phyloP scores from a whole-genome alignment of 345 rosid species.

The Lumnitzera littorea region DNA sequence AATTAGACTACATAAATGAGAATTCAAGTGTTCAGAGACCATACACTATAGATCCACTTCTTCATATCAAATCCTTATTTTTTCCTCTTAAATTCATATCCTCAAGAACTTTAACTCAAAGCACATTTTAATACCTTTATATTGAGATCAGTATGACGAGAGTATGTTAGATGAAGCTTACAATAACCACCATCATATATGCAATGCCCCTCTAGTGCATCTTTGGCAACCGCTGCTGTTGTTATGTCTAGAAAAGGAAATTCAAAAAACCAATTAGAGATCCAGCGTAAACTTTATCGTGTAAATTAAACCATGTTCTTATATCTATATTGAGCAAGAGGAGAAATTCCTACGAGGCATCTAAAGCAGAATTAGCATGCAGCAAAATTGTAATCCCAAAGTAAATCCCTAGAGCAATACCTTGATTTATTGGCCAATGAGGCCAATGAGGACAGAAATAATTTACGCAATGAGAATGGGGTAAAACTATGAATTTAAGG shows the following conservation, averaged over 20 bases:
- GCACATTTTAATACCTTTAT: slow-evolving; percentile 85
- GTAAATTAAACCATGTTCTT: no score
- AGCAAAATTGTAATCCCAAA: no score
- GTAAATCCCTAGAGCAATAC: no score
- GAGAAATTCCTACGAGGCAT: no score
- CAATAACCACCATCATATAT: slow-evolving; percentile 99
- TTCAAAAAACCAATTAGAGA: background rate
- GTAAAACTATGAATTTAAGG: no score
- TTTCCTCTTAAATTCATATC: slow-evolving; percentile 31
- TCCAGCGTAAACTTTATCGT: no score
- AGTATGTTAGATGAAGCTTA: slow-evolving; percentile 99
- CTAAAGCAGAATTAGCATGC: no score
- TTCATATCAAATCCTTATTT: slow-evolving; percentile 26
- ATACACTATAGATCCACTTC: slow-evolving; percentile 37
- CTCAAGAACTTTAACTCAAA: slow-evolving; percentile 22
- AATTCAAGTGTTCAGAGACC: slow-evolving; percentile 38
- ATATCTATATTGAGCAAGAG: no score
- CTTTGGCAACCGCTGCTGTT: slow-evolving; percentile 81
- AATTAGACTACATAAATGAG: slow-evolving; percentile 4
- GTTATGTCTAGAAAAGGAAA: slow-evolving; percentile 49
- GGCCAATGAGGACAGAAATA: no score
- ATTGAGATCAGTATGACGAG: slow-evolving; percentile 99
- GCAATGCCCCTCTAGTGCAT: slow-evolving; percentile 95
- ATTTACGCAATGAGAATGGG: no score
- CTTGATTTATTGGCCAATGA: no score